A percentile compares a stretch with the other conserved stretches of the same genome.
phyloP scores from a whole-genome alignment of 352 stramenopile genomes.

The Pythium vanterpoolii region DNA sequence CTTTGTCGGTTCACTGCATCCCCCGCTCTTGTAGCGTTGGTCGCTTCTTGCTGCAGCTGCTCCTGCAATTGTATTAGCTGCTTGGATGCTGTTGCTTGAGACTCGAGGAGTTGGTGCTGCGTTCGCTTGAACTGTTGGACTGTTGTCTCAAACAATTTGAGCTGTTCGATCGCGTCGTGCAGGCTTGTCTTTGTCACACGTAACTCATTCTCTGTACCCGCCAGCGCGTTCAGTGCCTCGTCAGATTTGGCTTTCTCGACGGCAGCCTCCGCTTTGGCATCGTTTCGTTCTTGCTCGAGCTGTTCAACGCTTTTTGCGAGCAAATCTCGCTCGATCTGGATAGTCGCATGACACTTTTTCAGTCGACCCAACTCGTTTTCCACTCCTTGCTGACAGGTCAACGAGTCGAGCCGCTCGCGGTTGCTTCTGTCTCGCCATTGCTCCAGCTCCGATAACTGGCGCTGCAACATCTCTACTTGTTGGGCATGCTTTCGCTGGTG shows the following conservation, averaged over 20 bases:
- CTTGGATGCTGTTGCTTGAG: neutral
- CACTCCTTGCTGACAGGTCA: slow-evolving; percentile 1
- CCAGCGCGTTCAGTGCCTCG: neutral
- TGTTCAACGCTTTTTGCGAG: neutral
- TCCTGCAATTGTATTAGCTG: neutral
- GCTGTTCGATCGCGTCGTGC: neutral
- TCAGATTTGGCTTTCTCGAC: neutral
- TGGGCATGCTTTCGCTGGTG: slow-evolving; percentile 32
- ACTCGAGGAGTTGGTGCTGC: neutral
- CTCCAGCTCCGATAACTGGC: slow-evolving; percentile 33
- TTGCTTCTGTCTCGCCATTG: slow-evolving; percentile 13
- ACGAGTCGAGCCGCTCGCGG: neutral
- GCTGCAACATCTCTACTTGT: slow-evolving; percentile 29
- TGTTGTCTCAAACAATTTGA: neutral
- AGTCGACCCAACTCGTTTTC: slow-evolving; percentile 3
- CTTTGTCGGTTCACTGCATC: neutral
- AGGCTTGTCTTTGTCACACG: neutral
- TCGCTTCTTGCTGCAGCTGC: neutral
- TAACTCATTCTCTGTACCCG: neutral
- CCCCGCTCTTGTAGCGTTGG: neutral
- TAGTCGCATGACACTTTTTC: neutral
- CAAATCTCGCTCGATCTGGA: neutral
- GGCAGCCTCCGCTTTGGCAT: neutral
- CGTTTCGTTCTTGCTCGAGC: neutral
- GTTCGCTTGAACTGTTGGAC: neutral